Evolutionary conservation across 768 basidiomycete species (phyloP).

Genomic region (Kwoniella dejecticola): DNA sequence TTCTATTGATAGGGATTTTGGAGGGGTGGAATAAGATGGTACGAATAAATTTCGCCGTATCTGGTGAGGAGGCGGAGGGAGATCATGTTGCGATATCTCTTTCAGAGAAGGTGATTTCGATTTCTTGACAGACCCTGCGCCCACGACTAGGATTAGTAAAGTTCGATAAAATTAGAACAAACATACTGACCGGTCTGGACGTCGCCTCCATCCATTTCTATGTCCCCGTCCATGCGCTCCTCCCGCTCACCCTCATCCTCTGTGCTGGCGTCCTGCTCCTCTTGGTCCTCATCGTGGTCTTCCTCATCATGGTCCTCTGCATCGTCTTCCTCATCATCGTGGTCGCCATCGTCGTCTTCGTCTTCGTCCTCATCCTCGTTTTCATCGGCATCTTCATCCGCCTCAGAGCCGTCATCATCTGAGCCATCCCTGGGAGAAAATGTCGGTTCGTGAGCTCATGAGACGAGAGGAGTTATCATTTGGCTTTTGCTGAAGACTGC

Average conservation of each 20-base stretch:
- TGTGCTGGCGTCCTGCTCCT: conserved; percentile 29
- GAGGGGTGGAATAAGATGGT: conserved; percentile 34
- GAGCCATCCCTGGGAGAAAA: conserved; percentile 15
- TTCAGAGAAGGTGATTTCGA: conserved; percentile 7
- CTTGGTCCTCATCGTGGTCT: conserved; percentile 32
- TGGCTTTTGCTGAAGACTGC: neutral
- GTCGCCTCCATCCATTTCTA: conserved; percentile 30
- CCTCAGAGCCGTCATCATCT: conserved; percentile 21
- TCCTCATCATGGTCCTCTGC: conserved; percentile 53
- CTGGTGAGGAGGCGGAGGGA: conserved; percentile 46
- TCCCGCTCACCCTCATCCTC: conserved; percentile 43
- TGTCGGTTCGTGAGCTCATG: neutral
- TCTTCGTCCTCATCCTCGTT: conserved; percentile 21
- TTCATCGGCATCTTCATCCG: neutral
- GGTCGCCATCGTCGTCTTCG: neutral
- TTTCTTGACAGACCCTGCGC: conserved; percentile 1
- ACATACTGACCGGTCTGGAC: conserved; percentile 28
- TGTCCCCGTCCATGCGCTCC: conserved; percentile 34
- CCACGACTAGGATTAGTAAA: too few relatives aligned
- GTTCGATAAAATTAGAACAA: too few relatives aligned
- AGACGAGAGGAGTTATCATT: neutral
- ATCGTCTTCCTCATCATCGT: conserved; percentile 44
- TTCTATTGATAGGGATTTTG: conserved; percentile 78
- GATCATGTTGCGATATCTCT: neutral
- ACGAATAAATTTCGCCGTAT: conserved; percentile 50